Base-by-base conservation (phyloP, 2,329 filamentous ascomycete genomes). In the Pseudogymnoascus sp. region DNA sequence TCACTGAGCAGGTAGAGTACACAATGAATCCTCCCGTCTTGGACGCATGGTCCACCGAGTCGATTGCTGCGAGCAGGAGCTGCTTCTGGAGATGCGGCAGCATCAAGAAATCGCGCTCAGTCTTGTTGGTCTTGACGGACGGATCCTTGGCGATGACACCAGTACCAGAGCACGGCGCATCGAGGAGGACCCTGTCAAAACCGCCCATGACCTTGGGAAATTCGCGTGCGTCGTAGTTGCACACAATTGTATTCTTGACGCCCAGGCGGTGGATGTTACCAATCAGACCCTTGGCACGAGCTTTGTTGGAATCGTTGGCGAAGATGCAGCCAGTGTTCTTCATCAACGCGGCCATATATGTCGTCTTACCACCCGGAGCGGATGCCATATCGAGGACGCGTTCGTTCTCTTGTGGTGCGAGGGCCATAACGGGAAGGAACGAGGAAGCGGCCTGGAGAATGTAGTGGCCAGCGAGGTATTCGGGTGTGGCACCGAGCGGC, bases 51-150 rank as follows among this genome's bases (percentile, higher is more conserved):
- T 96, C 91, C 13, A 95, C 90, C 0, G 90, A 95, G 76, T 99
- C 94, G 64, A 99, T 96, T 56, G 94, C 94, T 6, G 91, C 84
- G 26, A 99, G 82, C 10, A 99, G 78, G 60, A 99, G 81, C 75
- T 97, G 92, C 74, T 96, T 96, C 74, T 99, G 94, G 62, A 90
- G 82, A 74, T 99, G 94, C 0, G 94, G 92, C 58, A 99, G 83
- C 69, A 88, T 84, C 73, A 96, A 83, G 77, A 99, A 99, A 74
- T 99, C 94, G 65, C 86, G 87, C 71, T 95, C 90, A 9, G 89
- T 95, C 80, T 97, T 97, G 79, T 96, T 97, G 21, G 92, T 97
- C 81, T 99, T 99, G 67, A 99, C 91, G 65, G 88, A 90, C 30
- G 92, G 84, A 74, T 99, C 94, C 77, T 99, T 99, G 64, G 91